These are phyloP conservation scores for Ottelia alismoides DNA, from an alignment of 106 monocot species.

Conservation along the genomic window DNA sequence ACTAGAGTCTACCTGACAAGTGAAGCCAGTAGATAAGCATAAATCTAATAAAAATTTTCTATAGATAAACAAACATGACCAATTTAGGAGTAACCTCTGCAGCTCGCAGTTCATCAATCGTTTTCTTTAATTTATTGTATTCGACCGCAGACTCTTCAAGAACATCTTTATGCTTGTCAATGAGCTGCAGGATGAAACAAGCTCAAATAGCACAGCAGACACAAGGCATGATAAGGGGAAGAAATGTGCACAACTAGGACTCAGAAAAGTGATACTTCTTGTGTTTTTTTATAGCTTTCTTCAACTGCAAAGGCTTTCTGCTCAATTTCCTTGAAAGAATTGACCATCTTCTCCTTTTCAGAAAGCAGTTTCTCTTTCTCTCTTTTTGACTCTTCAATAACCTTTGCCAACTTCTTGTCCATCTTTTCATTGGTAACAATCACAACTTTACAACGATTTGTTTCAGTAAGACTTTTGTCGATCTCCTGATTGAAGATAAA, in stretches of 20 bases:
- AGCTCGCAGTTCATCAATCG: conserved; percentile 67
- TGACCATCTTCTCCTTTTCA: conserved; percentile 57
- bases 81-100: conserved; percentile 45
- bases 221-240: too few relatives aligned
- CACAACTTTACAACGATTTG: conserved; percentile 75
- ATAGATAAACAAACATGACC: too few relatives aligned
- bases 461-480: conserved; percentile 80
- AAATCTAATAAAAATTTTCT: too few relatives aligned
- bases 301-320: conserved; percentile 71
- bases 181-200: too few relatives aligned
- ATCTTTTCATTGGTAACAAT: conserved; percentile 56
- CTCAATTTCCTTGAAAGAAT: conserved; percentile 62
- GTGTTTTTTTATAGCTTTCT: conserved; percentile 71
- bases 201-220: too few relatives aligned
- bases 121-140: conserved; percentile 69
- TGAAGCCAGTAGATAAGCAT: background rate
- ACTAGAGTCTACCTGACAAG: conserved; percentile 62
- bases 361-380: conserved; percentile 51
- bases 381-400: conserved; percentile 66
- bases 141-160: conserved; percentile 56
- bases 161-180: conserved; percentile 72
- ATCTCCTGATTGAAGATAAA: conserved; percentile 61
- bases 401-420: conserved; percentile 54
- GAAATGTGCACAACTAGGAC: too few relatives aligned
- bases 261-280: too few relatives aligned